Evolutionary conservation across 768 basidiomycete genomes (phyloP), one percentile per base, ranked within the genome.

Genomic region (Daedaleopsis sinensis): DNA sequence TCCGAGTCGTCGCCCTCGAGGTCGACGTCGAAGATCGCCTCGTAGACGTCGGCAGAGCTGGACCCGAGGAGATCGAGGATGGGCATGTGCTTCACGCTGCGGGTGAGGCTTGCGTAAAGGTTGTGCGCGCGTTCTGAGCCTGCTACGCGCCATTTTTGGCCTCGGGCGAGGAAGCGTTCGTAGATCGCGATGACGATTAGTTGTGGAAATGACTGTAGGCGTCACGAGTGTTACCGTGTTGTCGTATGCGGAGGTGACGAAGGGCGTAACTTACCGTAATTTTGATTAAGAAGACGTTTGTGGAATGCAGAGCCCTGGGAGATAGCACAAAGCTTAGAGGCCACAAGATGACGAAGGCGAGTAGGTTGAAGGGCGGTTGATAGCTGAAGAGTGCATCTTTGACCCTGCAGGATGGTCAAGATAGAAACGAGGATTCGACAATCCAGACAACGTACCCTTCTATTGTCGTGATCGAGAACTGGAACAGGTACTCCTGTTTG

Each of bases 301-400:
- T 77, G 1, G 88, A 82, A 68, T 97, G 95, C n/a, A 96, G 76
- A 11, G 84, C 80, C 39, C 92, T 84, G 2, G 94, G 92, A 3
- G 88, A 81, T 16, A 94, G 74, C 43, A 92, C 68, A 73, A 82
- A 95, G 65, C 88, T 89, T 24, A 88, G 80, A 13, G 94, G 93
- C 71, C 91, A 89, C 52, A 96, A 81, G 59, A 96, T 78, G 32
- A 86, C 58, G 71, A 94, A 88, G 1, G 95, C 95, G 19, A 91
- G 76, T 19, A 93, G 77, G 68, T 93, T 94, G 82, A 94, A 93
- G 1, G 94, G 94, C 1, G 92, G 93, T 65, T 94, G 91, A 68
- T 97, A 96, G 50, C 90, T 93, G 77, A 96, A 93, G 18, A 97
- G 78, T 1, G 91, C 91, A 71, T 96, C 93, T 71, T 94, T 94